Base-by-base conservation (phyloP, 306 rosid genomes). In the Vigna hirtella region DNA sequence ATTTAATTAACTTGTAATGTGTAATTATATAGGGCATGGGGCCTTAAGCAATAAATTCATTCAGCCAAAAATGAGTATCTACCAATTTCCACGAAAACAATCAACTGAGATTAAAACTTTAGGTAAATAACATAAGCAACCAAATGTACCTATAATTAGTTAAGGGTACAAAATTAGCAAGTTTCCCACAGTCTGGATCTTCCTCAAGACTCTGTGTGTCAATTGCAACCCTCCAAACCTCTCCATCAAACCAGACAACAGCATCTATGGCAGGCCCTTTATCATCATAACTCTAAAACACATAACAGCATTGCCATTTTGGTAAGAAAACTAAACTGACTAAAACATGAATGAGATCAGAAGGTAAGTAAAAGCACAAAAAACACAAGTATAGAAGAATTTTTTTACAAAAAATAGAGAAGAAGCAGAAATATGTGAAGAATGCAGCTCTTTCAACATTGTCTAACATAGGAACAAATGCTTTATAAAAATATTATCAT, bases 231-330 rank as follows among this genome's bases (percentile, higher is more conserved):
- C 97, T 89, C 99, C 99, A 95, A 72, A 88, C 88, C 86, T 95
- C 97, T 84, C 98, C 99, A 82, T 91, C 97, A 81, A 86, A 86
- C 99, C 99, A 95, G 48, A 93, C 98, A 81, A 95, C 96, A 74
- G 97, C 93, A 88, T 95, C 99, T 74, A 95, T 85, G 84, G 84
- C 77, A 74, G 99, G 99, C 70, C 99, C 99, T 84, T 90, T 88
- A 84, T 95, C 98, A 70, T 93, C 84, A 59, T 91, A 95, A 87
- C 82, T 87, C 98, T 95, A 79, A 79, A 63, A 65, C 72, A 86
- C 28, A 86, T 30, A 83, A 87, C 55, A 77, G 16, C 48, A 26
- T 79, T 72, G 79, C 82, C 56, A 56, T 75, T 53, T 78, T 74
- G 61, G 63, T 20, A 66, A 48, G 61, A 67, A 66, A 83, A 79